Base-by-base conservation (phyloP, 2,329 filamentous ascomycete species). In the Neurospora sp. region DNA sequence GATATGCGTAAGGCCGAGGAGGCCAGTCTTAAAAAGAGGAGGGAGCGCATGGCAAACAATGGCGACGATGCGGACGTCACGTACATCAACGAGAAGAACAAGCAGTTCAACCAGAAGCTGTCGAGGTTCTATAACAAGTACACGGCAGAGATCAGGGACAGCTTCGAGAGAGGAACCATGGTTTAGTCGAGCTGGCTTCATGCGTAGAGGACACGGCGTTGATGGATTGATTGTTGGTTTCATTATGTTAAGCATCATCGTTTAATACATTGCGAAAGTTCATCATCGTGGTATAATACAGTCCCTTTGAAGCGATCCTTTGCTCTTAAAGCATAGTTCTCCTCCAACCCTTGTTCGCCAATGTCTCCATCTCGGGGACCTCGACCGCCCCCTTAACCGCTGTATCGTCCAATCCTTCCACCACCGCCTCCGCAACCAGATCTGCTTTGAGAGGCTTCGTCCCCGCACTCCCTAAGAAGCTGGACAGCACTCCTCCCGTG, bases 81-180 rank as follows among this genome's bases (percentile, higher is more conserved):
- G 8, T 98, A 97, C 82, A 99, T 99, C 87, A 99, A 99, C 82
- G 93, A 97, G 82, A 97, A 99, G 90, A 99, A 99, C 86, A 98
- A 98, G 86, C 93, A 97, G 85, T 99, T 99, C 84, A 99, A 99
- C 88, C 90, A 97, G 83, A 98, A 99, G 83, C 84, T 99, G 80
- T 86, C 91, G 69, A 86, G 96, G 74, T 99, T 98, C 83, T 99
- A 99, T 82, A 96, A 99, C 83, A 97, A 97, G 84, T 99, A 99
- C 81, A 99, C 96, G 66, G 89, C 92, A 39, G 96, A 99, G 80
- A 98, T 99, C 76, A 86, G 96, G 78, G 96, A 99, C 78, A 97
- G 92, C 80, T 99, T 99, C 79, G 96, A 99, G 86, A 88, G 96
- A 73, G 96, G 96, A 19, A 98, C 96, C 3, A 96, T 96, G 87